Conservation (phyloP, 2,329 filamentous ascomycete species). For the Botrytis fragariae region DNA sequence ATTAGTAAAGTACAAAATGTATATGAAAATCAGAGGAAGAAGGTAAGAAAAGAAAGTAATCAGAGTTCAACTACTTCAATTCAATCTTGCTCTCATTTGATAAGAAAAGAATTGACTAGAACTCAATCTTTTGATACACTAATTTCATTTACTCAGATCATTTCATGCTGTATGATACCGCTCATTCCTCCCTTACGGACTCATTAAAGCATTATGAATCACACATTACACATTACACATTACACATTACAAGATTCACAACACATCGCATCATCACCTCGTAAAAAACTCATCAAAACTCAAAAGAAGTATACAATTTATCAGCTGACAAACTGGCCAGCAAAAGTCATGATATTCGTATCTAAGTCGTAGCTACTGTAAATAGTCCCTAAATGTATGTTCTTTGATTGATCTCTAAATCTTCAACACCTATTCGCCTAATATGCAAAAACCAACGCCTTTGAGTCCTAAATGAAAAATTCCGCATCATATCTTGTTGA, state of each 20-base stretch:
- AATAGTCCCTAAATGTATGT: not conserved
- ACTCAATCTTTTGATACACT: too few relatives aligned
- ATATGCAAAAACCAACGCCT: not conserved
- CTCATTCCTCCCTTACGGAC: too few relatives aligned
- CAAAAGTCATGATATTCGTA: constrained; percentile 10
- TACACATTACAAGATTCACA: too few relatives aligned
- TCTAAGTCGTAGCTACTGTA: not conserved
- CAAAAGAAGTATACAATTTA: not conserved
- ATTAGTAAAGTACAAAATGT: too few relatives aligned
- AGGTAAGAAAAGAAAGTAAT: too few relatives aligned
- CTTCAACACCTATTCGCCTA: not conserved
- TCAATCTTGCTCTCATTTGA: too few relatives aligned
- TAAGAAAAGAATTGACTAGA: too few relatives aligned
- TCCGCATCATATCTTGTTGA: not conserved
- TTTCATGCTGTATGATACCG: too few relatives aligned
- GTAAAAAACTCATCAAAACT: not conserved
- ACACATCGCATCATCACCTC: not conserved
- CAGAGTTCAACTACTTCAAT: too few relatives aligned
- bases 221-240: not conserved
- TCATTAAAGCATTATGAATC: not conserved
- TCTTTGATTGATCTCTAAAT: not conserved
- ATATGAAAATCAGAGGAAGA: too few relatives aligned
- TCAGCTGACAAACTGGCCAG: not conserved
- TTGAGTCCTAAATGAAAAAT: not conserved
- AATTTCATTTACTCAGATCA: too few relatives aligned